Percentiles rank a stretch among this genome's conserved stretches.
These are phyloP conservation scores for Andrographis paniculata DNA, from an alignment of 305 asterid species.

Conservation along the genomic window DNA sequence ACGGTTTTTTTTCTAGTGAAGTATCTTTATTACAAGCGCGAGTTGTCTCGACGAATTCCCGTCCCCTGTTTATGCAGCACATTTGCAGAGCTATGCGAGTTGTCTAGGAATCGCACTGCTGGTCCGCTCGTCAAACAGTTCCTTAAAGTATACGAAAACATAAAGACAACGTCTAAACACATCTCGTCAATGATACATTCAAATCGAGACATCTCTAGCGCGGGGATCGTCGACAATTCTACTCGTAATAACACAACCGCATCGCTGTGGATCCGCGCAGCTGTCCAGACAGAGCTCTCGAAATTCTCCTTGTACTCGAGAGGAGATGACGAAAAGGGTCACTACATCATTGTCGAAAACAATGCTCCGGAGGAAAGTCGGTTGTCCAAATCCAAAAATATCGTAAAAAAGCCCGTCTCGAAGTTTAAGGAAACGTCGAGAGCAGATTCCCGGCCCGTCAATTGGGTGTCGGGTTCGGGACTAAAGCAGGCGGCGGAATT, in stretches of 20 bases:
- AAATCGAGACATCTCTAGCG: slow-evolving; percentile 26
- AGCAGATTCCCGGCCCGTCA: too few species aligned
- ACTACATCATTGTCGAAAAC: slow-evolving; percentile 38
- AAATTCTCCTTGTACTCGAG: slow-evolving; percentile 49
- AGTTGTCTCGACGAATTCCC: too few species aligned
- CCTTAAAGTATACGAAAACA: slow-evolving; percentile 44
- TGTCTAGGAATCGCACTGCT: slow-evolving; percentile 35
- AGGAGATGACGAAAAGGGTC: slow-evolving; percentile 36
- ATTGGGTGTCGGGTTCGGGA: slow-evolving; percentile 36
- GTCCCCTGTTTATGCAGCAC: slow-evolving; percentile 27
- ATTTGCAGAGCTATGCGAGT: slow-evolving; percentile 65
- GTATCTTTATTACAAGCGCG: too few species aligned
- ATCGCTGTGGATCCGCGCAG: slow-evolving; percentile 80
- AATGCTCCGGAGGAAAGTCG: slow-evolving; percentile 24
- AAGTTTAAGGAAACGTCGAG: too few species aligned
- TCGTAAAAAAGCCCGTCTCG: too few species aligned
- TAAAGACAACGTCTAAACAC: slow-evolving; percentile 33
- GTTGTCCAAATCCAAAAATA: slow-evolving; percentile 24
- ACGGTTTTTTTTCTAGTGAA: too few species aligned
- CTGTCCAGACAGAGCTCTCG: slow-evolving; percentile 60
- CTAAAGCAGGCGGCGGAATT: slow-evolving; percentile 44
- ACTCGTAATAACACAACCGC: slow-evolving; percentile 30
- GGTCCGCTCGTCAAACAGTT: slow-evolving; percentile 56
- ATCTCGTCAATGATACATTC: slow-evolving; percentile 23
- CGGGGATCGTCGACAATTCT: slow-evolving; percentile 11